Percentiles rank a stretch among this genome's conserved stretches.
Conservation (phyloP, 805 yeast species). For the Yarrowia osloensis region DNA sequence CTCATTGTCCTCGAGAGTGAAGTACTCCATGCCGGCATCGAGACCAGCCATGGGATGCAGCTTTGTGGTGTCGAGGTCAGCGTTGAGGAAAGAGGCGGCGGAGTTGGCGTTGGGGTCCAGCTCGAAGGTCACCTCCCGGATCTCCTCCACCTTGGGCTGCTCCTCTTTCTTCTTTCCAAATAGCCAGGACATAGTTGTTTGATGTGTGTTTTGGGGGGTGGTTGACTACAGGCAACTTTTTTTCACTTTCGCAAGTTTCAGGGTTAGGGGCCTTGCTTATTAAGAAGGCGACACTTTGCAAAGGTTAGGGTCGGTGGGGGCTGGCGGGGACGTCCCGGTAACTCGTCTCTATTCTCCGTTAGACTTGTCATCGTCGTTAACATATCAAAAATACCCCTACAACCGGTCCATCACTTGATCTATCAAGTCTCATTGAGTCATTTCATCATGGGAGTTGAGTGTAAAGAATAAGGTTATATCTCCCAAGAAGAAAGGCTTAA, state of each 20-base stretch:
- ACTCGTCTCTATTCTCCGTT: background rate
- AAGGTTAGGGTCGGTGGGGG: background rate
- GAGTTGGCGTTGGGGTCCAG: constrained; percentile 68
- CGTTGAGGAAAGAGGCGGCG: constrained; percentile 61
- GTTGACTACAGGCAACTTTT: constrained; percentile 1
- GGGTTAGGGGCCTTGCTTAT: constrained; percentile 3
- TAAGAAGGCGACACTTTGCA: background rate
- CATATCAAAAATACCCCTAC: too few species aligned
- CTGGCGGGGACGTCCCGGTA: background rate
- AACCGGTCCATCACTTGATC: background rate
- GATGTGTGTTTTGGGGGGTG: constrained; percentile 12
- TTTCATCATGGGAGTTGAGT: background rate
- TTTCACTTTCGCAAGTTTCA: constrained; percentile 29
- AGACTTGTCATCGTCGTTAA: too few species aligned
- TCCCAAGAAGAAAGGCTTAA: background rate
- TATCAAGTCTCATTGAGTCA: background rate
- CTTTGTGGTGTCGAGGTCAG: constrained; percentile 66
- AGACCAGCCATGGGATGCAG: constrained; percentile 92
- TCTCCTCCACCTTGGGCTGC: constrained; percentile 31
- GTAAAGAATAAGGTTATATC: constrained; percentile 16
- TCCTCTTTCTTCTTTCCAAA: constrained; percentile 37
- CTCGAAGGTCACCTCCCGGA: constrained; percentile 47
- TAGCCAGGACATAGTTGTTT: constrained; percentile 37
- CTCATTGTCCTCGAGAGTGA: constrained; percentile 85
- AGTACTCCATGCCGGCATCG: constrained; percentile 83